Conservation (phyloP, 768 basidiomycete genomes). For the Mycena maculata region DNA sequence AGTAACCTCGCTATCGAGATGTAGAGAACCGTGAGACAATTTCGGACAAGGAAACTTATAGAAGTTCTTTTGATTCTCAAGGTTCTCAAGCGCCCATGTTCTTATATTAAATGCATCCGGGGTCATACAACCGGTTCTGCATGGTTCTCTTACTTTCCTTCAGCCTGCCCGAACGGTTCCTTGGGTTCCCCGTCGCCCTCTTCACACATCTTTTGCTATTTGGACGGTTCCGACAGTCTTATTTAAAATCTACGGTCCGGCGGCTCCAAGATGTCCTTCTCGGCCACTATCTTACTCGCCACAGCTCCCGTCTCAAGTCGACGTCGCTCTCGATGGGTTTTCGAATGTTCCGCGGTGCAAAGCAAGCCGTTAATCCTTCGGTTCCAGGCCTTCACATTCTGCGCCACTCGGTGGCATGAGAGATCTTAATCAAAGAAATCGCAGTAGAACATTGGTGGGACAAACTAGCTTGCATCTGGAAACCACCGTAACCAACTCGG, state of each 20-base stretch:
- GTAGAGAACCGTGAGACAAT: background rate
- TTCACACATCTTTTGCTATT: background rate
- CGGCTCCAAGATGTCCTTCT: background rate
- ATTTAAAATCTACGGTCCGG: conserved; percentile 9
- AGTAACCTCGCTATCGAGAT: conserved; percentile 9
- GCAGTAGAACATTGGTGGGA: too few species aligned
- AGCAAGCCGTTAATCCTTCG: background rate
- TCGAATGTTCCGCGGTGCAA: conserved; percentile 19
- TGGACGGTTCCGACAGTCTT: conserved; percentile 12
- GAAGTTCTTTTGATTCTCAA: conserved; percentile 13
- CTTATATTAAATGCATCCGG: conserved; percentile 25
- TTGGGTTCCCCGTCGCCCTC: background rate
- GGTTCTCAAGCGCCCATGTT: background rate
- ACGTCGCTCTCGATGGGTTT: background rate
- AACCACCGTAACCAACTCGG: background rate
- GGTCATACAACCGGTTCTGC: conserved; percentile 7
- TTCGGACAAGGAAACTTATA: conserved; percentile 7
- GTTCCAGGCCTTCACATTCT: conserved; percentile 16
- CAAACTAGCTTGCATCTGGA: background rate
- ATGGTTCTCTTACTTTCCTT: conserved; percentile 27
- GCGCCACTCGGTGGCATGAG: conserved; percentile 24
- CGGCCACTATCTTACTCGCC: conserved; percentile 16
- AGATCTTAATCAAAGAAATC: conserved; percentile 15
- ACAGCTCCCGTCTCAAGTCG: background rate
- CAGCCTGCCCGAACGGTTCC: conserved; percentile 16